Evolutionary conservation across 2,329 filamentous ascomycete species (phyloP).

Genomic region (Aspergillus sp.): DNA sequence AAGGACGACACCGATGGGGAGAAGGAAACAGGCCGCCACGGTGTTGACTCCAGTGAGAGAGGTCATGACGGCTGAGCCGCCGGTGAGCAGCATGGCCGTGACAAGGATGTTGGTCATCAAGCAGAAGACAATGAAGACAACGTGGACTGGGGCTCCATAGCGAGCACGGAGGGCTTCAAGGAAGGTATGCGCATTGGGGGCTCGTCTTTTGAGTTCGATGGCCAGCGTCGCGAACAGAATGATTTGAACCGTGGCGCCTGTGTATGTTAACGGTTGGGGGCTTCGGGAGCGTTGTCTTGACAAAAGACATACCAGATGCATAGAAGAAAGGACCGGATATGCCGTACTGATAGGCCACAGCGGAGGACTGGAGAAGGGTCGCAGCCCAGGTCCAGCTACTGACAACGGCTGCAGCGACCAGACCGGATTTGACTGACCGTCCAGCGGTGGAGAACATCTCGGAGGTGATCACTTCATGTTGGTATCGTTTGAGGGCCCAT

Average conservation of each 20-base stretch:
- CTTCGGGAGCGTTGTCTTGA: not conserved
- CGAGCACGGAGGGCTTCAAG: conserved; percentile 79
- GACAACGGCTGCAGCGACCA: conserved; percentile 86
- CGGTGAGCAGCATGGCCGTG: conserved; percentile 83
- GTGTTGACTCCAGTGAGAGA: conserved; percentile 72
- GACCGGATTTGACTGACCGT: conserved; percentile 81
- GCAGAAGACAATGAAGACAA: conserved; percentile 79
- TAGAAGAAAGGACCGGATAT: conserved; percentile 67
- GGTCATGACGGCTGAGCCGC: conserved; percentile 72
- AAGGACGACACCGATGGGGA: conserved; percentile 75
- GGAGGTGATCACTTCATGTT: conserved; percentile 75
- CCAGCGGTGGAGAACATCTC: conserved; percentile 93
- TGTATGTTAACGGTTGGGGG: not conserved
- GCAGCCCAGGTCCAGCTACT: conserved; percentile 93
- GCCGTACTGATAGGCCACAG: conserved; percentile 79
- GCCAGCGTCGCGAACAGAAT: conserved; percentile 86
- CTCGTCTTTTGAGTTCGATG: conserved; percentile 82
- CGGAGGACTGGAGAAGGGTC: conserved; percentile 73
- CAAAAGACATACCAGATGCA: conserved; percentile 55
- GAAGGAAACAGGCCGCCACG: conserved; percentile 77
- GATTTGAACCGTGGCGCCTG: conserved; percentile 78
- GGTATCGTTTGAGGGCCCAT: conserved; percentile 66
- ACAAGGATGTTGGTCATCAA: conserved; percentile 84
- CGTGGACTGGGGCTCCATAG: conserved; percentile 71
- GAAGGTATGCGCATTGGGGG: conserved; percentile 82